Evolutionary conservation across 2,329 filamentous ascomycete species (phyloP), one percentile per base, ranked within the genome.

Genomic region (Phoma sp.): DNA sequence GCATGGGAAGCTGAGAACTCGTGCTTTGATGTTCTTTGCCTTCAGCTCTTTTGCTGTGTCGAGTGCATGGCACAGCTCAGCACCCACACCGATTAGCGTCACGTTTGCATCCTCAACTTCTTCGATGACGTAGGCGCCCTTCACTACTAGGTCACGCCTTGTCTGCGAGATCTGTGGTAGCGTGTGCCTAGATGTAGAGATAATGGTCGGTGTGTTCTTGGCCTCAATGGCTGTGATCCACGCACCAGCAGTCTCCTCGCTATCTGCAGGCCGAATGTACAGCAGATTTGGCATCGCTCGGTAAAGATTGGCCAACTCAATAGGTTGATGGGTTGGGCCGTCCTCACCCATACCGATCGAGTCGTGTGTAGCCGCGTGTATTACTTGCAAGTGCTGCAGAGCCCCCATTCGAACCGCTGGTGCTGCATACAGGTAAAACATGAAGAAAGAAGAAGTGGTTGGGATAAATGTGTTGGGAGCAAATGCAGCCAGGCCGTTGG

Each of bases 311-410:
- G 82, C 80, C 0, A 88, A 74, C 32, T 81, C 85, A 27, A 88
- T 81, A 2, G 85, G 85, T 66, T 88, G 85, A 60, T 88, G 85
- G 0, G 85, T 87, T 0, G 84, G 85, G 0, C 85, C 85, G 58
- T 87, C 82, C 59, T 87, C 82, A 1, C 85, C 85, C 33, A 78
- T 83, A 19, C 81, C 85, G 24, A 73, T 72, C 29, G 41, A 68
- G 72, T 87, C 85, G 69, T 88, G 85, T 0, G 85, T 88, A 2
- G 84, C 85, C 29, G 81, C 77, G 65, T 87, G 84, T 50, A 88
- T 86, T 29, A 79, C 75, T 48, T 84, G 83, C 2, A 87, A 78
- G 38, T 78, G 71, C 44, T 84, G 81, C 2, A 86, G 74, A 10
- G 84, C 84, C 7, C 83, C 84, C 84, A 87, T 87, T 9, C 85